These are phyloP conservation scores for Tulasnella sp. DNA, from an alignment of 768 basidiomycete genomes.

Conservation along the genomic window DNA sequence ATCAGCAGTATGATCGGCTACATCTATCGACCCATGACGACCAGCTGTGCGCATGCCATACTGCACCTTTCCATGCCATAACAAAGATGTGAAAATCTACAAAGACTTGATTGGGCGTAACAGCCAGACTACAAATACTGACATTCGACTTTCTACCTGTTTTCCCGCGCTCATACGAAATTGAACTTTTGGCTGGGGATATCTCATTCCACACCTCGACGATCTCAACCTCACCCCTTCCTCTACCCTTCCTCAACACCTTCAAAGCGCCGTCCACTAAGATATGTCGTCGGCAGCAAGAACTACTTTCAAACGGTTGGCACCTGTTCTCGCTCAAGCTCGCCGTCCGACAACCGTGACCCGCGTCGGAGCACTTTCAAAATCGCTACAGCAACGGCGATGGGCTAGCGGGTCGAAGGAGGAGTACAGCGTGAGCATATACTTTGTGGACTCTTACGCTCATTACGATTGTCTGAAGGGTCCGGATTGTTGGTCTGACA, in stretches of 20 bases:
- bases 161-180: neutral
- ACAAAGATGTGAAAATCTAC: no score
- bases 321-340: constrained; percentile 35
- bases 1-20: no score
- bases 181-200: constrained; percentile 9
- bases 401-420: constrained; percentile 17
- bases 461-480: neutral
- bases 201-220: neutral
- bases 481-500: constrained; percentile 24
- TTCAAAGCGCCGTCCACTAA: constrained; percentile 31
- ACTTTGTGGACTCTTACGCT: neutral
- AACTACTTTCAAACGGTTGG: constrained; percentile 51
- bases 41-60: no score
- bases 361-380: neutral
- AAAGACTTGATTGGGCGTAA: no score
- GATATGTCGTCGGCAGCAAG: constrained; percentile 36
- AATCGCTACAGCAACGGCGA: constrained; percentile 18
- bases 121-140: no score
- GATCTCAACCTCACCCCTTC: neutral
- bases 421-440: neutral
- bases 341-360: constrained; percentile 32
- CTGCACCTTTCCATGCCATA: no score
- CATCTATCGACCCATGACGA: no score
- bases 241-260: constrained; percentile 22
- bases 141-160: neutral